Evolutionary conservation across 78 protist genomes (phyloP).

Genomic region (Trichosphaerium sp.): DNA sequence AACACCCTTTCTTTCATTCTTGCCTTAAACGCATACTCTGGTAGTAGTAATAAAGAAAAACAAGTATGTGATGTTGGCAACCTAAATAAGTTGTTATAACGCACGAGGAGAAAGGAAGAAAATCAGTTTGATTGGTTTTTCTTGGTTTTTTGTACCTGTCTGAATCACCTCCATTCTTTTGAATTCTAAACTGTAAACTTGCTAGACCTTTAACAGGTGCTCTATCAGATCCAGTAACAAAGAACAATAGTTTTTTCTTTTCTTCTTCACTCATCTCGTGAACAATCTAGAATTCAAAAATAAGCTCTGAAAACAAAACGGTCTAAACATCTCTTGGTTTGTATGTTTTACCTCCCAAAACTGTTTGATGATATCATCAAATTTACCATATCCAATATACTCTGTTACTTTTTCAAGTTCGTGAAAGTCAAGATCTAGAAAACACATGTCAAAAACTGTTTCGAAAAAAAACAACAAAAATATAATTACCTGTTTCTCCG

Average conservation of each 20-base stretch:
- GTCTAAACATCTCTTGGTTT: not conserved
- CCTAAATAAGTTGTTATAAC: too few relatives aligned
- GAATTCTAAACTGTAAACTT: slow-evolving; percentile 7
- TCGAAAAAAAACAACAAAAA: too few relatives aligned
- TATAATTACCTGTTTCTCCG: too few relatives aligned
- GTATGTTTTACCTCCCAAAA: not conserved
- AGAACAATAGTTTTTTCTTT: slow-evolving; percentile 75
- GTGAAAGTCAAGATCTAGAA: slow-evolving; percentile 73
- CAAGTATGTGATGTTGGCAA: slow-evolving; percentile 98
- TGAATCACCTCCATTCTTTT: slow-evolving; percentile 8
- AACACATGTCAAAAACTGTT: too few relatives aligned
- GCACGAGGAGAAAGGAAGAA: too few relatives aligned
- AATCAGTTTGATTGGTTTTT: too few relatives aligned
- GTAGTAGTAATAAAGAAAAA: slow-evolving; percentile 91
- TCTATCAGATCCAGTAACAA: slow-evolving; percentile 84
- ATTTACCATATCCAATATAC: too few relatives aligned
- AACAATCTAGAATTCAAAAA: slow-evolving; percentile 22
- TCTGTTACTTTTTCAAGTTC: slow-evolving; percentile 64
- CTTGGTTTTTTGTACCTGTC: not conserved
- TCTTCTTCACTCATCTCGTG: slow-evolving; percentile 45
- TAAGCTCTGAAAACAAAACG: not conserved
- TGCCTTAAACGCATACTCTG: slow-evolving; percentile 71
- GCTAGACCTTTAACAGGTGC: slow-evolving; percentile 68
- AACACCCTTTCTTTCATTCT: slow-evolving; percentile 56
- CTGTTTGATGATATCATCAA: too few relatives aligned